A percentile compares a stretch with the other conserved stretches of the same genome.
Conservation (phyloP, 169 alveolate species). For the Cryptosporidium parvum region DNA sequence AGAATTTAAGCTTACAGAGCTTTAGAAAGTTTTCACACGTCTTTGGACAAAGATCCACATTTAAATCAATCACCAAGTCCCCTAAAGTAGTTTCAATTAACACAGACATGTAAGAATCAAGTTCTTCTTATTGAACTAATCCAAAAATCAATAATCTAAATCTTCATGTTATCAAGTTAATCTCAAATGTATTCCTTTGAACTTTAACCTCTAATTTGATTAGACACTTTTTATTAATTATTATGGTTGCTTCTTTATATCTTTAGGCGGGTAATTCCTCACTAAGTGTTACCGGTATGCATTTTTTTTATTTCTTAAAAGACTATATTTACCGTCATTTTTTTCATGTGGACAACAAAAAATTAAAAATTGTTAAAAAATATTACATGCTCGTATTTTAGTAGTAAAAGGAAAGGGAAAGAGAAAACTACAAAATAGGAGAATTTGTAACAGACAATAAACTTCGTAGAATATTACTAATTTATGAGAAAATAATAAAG, state of each 20-base stretch:
- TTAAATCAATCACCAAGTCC: constrained; percentile 91
- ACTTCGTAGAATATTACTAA: background rate
- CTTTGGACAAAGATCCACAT: constrained; percentile 82
- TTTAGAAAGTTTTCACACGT: constrained; percentile 89
- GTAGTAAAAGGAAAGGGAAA: background rate
- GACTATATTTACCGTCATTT: background rate
- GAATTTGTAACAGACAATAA: background rate
- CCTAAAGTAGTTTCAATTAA: constrained; percentile 93
- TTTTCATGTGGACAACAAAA: background rate
- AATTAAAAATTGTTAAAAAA: background rate
- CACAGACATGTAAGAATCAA: constrained; percentile 87
- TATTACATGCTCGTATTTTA: background rate
- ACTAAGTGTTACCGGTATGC: background rate
- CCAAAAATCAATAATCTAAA: background rate
- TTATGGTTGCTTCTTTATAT: too few relatives aligned
- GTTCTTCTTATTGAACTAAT: background rate
- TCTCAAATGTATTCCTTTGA: background rate
- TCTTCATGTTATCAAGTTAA: background rate
- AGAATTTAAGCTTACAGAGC: constrained; percentile 91
- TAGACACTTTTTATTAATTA: background rate
- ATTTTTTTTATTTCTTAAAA: background rate
- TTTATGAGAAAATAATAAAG: background rate
- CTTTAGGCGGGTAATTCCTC: background rate
- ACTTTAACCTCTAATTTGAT: background rate
- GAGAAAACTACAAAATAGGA: background rate